Conservation (phyloP, 106 monocot species). For the Ottelia alismoides region DNA sequence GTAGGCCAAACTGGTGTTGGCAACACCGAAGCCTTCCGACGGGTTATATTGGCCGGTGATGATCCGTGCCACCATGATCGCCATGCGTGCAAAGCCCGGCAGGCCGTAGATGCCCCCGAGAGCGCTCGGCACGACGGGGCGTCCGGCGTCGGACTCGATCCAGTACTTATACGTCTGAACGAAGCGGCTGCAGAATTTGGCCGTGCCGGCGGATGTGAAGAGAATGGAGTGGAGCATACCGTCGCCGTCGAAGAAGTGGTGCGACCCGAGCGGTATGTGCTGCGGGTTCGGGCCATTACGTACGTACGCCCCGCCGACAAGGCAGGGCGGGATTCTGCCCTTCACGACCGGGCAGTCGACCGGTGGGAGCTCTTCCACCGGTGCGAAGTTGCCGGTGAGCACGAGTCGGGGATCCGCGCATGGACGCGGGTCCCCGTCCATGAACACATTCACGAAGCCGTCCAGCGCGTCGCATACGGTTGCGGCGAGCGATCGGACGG, state of each 20-base stretch:
- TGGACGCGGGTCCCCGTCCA: neutral
- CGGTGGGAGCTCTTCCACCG: no score
- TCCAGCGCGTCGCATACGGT: no score
- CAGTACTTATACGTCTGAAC: no score
- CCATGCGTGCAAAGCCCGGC: neutral
- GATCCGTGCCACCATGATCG: neutral
- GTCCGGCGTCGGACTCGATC: neutral
- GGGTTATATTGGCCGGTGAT: neutral
- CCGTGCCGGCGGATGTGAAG: no score
- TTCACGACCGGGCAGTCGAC: no score
- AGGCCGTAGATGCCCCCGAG: slow-evolving; percentile 1
- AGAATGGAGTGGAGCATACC: no score
- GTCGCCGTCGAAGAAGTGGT: no score
- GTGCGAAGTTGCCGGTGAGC: neutral
- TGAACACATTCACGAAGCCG: neutral
- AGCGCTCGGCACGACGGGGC: neutral
- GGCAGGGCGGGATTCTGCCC: no score
- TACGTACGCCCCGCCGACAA: no score
- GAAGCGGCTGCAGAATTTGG: neutral
- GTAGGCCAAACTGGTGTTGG: slow-evolving; percentile 1
- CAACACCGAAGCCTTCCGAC: neutral
- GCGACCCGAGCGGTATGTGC: slow-evolving; percentile 4
- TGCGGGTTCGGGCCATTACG: slow-evolving; percentile 2
- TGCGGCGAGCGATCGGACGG: no score
- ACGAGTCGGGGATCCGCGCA: neutral